A percentile compares a stretch with the other conserved stretches of the same genome.
Conservation (phyloP, 306 rosid species). For the Alnus rubra region DNA sequence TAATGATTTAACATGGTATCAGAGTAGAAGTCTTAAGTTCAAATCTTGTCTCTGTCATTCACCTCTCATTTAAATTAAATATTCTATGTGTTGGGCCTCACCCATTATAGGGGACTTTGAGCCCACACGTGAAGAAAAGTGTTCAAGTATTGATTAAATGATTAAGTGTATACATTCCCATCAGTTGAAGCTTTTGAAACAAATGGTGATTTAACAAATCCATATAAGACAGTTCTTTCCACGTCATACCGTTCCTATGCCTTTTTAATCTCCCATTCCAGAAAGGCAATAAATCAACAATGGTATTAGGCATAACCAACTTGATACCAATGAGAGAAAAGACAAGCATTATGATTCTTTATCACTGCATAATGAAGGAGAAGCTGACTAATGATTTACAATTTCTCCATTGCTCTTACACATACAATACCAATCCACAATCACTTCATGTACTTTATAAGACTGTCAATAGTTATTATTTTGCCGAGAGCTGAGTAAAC, state of each 20-base stretch:
- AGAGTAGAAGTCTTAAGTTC: too few relatives aligned
- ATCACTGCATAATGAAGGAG: neutral
- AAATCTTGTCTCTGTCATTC: too few relatives aligned
- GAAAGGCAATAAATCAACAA: neutral
- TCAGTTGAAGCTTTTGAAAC: too few relatives aligned
- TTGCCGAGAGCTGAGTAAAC: too few relatives aligned
- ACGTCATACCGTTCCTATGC: neutral
- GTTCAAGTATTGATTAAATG: too few relatives aligned
- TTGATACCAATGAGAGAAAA: neutral
- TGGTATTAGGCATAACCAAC: neutral
- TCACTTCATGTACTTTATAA: neutral
- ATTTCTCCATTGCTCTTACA: neutral
- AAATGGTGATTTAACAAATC: neutral
- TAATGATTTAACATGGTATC: too few relatives aligned
- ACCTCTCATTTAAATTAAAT: too few relatives aligned
- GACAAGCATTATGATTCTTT: neutral
- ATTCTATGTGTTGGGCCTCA: too few relatives aligned
- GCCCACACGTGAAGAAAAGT: too few relatives aligned
- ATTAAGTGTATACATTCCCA: too few relatives aligned
- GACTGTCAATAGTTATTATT: neutral
- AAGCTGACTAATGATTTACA: neutral
- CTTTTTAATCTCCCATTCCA: neutral
- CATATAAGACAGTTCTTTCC: neutral
- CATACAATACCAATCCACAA: neutral
- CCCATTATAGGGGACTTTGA: too few relatives aligned